Evolutionary conservation across 2,329 filamentous ascomycete genomes (phyloP).

Genomic region (Xylaria sp.): DNA sequence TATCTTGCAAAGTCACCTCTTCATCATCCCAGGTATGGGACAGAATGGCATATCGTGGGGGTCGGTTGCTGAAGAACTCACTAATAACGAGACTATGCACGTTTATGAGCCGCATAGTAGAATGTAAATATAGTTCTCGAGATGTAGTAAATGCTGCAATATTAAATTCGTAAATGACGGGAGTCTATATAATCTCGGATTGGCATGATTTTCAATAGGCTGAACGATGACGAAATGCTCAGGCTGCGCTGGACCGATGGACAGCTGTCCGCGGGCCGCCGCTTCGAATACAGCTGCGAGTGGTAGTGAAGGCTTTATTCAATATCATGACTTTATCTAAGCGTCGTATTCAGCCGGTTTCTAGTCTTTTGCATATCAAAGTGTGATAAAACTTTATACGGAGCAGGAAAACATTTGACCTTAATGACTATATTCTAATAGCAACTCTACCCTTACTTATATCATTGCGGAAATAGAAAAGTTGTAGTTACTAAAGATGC

Average conservation of each 20-base stretch:
- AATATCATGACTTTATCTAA: too few species aligned
- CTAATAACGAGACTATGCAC: constrained; percentile 2
- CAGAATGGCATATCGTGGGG: constrained; percentile 15
- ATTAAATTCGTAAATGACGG: neutral
- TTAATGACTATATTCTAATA: too few species aligned
- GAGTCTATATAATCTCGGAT: neutral
- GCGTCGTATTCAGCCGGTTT: too few species aligned
- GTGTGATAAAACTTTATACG: too few species aligned
- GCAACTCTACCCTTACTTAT: too few species aligned
- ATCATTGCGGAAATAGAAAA: too few species aligned
- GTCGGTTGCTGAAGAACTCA: neutral
- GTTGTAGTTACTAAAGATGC: too few species aligned
- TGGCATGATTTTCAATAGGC: neutral
- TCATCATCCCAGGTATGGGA: constrained; percentile 19
- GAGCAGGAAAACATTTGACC: too few species aligned
- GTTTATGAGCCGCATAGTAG: constrained; percentile 5
- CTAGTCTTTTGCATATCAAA: too few species aligned
- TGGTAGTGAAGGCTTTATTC: too few species aligned
- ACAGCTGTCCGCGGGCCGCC: neutral
- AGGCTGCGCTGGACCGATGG: neutral
- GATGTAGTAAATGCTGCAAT: neutral
- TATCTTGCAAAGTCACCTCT: constrained; percentile 19
- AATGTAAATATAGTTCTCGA: neutral
- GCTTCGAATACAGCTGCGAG: neutral
- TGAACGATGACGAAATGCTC: neutral